phyloP scores from a whole-genome alignment of 225 moss, liverwort and hornwort species.

The Bryoerythrophyllum caledonicum region DNA sequence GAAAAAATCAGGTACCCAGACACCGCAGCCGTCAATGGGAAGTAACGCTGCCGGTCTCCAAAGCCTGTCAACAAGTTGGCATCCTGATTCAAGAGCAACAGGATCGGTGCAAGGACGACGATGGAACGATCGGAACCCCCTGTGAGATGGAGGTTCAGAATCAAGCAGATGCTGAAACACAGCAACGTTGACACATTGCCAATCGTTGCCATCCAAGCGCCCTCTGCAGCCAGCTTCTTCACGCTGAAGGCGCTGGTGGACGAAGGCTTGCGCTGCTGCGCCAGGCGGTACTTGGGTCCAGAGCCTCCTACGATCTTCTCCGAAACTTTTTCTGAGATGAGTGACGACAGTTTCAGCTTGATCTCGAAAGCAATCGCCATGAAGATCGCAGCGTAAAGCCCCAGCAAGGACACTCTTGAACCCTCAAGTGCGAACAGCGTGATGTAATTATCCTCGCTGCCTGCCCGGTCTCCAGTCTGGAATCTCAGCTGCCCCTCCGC shows the following conservation, averaged over 20 bases:
- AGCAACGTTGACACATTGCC: constrained; percentile 83
- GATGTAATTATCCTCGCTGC: constrained; percentile 77
- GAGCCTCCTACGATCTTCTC: constrained; percentile 57
- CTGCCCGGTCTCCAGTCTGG: constrained; percentile 60
- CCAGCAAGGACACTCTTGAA: constrained; percentile 74
- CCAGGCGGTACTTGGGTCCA: constrained; percentile 69
- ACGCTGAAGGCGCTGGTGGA: constrained; percentile 78
- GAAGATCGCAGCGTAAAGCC: constrained; percentile 90
- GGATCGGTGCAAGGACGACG: constrained; percentile 79
- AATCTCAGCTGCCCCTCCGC: constrained; percentile 46
- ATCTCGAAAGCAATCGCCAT: constrained; percentile 86
- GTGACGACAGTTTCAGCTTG: constrained; percentile 81
- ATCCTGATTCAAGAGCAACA: constrained; percentile 93
- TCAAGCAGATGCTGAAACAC: constrained; percentile 78
- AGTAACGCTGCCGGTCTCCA: constrained; percentile 93
- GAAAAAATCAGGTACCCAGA: constrained; percentile 72
- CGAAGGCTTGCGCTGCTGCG: constrained; percentile 72
- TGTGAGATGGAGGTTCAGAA: constrained; percentile 83
- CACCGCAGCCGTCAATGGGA: constrained; percentile 75
- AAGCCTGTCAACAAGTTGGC: constrained; percentile 77
- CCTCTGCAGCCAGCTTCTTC: constrained; percentile 90
- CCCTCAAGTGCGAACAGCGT: constrained; percentile 89
- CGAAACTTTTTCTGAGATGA: constrained; percentile 72
- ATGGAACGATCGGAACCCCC: constrained; percentile 87
- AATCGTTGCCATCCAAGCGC: constrained; percentile 94